phyloP scores from a whole-genome alignment of 768 basidiomycete genomes.

The Rhodotorula babjevae region DNA sequence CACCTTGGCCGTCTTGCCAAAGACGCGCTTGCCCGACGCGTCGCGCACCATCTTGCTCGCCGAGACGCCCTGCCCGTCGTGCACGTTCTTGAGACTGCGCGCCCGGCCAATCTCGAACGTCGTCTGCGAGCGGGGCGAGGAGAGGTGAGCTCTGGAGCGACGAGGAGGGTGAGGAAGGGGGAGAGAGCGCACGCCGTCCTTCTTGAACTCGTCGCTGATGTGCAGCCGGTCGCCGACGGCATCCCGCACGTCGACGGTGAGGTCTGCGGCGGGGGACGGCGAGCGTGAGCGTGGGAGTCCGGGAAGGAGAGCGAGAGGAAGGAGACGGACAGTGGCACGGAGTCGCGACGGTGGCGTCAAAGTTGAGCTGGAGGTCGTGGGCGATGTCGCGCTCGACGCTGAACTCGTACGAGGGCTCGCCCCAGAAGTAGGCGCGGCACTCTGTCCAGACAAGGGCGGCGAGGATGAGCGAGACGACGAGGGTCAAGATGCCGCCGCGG shows the following conservation, averaged over 20 bases:
- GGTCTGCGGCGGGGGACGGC: slow-evolving; percentile 52
- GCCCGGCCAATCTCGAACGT: slow-evolving; percentile 79
- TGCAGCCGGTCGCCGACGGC: slow-evolving; percentile 87
- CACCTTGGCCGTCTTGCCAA: slow-evolving; percentile 70
- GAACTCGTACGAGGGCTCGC: slow-evolving; percentile 86
- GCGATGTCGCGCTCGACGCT: slow-evolving; percentile 65
- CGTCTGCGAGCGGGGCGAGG: slow-evolving; percentile 52
- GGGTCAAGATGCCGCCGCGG: slow-evolving; percentile 72
- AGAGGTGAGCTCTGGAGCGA: not conserved
- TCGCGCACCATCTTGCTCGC: slow-evolving; percentile 30
- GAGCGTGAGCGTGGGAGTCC: slow-evolving; percentile 1
- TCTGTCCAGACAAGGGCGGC: slow-evolving; percentile 79
- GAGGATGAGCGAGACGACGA: slow-evolving; percentile 62
- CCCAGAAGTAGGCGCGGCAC: slow-evolving; percentile 84
- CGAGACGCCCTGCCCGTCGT: not conserved
- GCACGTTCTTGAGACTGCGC: slow-evolving; percentile 56
- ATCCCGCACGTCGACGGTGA: slow-evolving; percentile 85
- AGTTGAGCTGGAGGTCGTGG: slow-evolving; percentile 72
- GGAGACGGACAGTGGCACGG: slow-evolving; percentile 75
- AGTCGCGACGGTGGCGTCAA: slow-evolving; percentile 89
- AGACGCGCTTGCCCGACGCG: slow-evolving; percentile 46
- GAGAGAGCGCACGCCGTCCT: slow-evolving; percentile 65
- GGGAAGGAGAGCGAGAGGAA: not conserved
- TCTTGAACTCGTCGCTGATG: slow-evolving; percentile 69
- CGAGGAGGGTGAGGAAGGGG: not conserved